Percentiles rank a stretch among this genome's conserved stretches.
Conservation (phyloP, 169 alveolate genomes). For the Ichthyophthirius multifiliis region DNA sequence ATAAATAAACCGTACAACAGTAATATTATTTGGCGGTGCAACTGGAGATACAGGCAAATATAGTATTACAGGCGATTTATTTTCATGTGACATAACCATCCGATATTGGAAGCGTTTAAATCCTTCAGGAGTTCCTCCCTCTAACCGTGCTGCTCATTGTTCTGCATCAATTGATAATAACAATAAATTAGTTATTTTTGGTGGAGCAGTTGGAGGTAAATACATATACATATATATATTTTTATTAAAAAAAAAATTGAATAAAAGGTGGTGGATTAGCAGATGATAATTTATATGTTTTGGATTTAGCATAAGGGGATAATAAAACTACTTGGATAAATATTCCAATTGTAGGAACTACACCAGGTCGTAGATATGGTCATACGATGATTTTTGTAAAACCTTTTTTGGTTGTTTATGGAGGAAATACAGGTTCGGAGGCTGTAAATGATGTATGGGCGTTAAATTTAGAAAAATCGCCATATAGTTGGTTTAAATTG, state of each 20-base stretch:
- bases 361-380: slow-evolving; percentile 99
- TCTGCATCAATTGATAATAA: slow-evolving; percentile 95
- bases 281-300: slow-evolving; percentile 93
- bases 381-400: slow-evolving; percentile 96
- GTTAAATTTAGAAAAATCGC: slow-evolving; percentile 95
- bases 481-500: slow-evolving; percentile 95
- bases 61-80: slow-evolving; percentile 96
- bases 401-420: slow-evolving; percentile 95
- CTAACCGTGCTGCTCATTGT: slow-evolving; percentile 99
- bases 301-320: slow-evolving; percentile 95
- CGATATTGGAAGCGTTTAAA: slow-evolving; percentile 83
- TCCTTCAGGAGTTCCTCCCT: slow-evolving; percentile 89
- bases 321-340: slow-evolving; percentile 94
- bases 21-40: slow-evolving; percentile 76
- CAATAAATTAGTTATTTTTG: slow-evolving; percentile 94
- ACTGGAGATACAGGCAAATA: slow-evolving; percentile 94
- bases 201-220: slow-evolving; percentile 97
- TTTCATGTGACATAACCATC: slow-evolving; percentile 37
- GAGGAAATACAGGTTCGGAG: slow-evolving; percentile 98
- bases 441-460: slow-evolving; percentile 97
- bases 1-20: slow-evolving; percentile 78
- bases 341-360: slow-evolving; percentile 95
- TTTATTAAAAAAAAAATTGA: not conserved
- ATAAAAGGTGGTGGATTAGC: slow-evolving; percentile 94
- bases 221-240: not conserved